phyloP scores from a whole-genome alignment of 768 basidiomycete genomes.

The Amanita jacksonii region DNA sequence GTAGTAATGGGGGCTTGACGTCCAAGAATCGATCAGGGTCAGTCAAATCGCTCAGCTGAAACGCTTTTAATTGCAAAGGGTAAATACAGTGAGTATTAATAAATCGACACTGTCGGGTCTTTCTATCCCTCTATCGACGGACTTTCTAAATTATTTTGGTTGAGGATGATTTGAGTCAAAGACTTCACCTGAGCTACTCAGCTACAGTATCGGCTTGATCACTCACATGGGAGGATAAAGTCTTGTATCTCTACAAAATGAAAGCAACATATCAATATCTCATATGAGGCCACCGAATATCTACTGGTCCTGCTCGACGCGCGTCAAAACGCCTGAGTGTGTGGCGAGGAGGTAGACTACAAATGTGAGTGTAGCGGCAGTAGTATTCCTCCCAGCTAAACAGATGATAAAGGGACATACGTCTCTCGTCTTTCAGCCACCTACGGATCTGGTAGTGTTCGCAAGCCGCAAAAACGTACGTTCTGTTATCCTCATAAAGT shows the following conservation, averaged over 20 bases:
- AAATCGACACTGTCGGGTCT: too few species aligned
- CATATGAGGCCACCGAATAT: constrained; percentile 42
- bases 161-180: too few species aligned
- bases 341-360: constrained; percentile 39
- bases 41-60: too few species aligned
- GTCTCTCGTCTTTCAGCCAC: constrained; percentile 41
- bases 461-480: constrained; percentile 14
- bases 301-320: constrained; percentile 45
- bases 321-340: constrained; percentile 35
- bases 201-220: too few species aligned
- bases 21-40: too few species aligned
- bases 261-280: too few species aligned
- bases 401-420: constrained; percentile 15
- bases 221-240: constrained; percentile 56
- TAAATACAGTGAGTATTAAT: too few species aligned
- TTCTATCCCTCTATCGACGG: too few species aligned
- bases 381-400: constrained; percentile 36
- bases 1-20: too few species aligned
- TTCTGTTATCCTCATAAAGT: constrained; percentile 41
- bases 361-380: constrained; percentile 34
- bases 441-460: constrained; percentile 22
- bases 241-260: constrained; percentile 49
- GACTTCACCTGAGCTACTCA: too few species aligned
- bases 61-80: too few species aligned
- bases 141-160: too few species aligned